phyloP scores from a whole-genome alignment of 2,329 filamentous ascomycete genomes.

The Fusarium sp. region DNA sequence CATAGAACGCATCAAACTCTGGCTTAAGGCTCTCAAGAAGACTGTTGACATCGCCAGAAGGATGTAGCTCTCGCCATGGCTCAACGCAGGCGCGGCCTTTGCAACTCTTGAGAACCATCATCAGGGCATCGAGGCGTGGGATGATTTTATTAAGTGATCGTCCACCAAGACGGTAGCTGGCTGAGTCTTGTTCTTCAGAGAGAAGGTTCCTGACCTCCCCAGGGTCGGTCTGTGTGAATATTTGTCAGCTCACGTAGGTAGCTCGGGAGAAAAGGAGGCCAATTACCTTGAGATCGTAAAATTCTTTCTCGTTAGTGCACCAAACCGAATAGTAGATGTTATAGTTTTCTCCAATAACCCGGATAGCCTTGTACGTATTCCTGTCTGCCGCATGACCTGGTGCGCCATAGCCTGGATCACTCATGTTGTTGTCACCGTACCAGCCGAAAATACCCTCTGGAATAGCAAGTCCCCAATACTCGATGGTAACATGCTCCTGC shows the following conservation, averaged over 20 bases:
- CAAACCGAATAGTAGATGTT: not conserved
- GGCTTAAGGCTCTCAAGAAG: not conserved
- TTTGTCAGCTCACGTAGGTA: not conserved
- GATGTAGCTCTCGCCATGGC: not conserved
- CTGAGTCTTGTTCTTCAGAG: not conserved
- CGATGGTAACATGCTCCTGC: not conserved
- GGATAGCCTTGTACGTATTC: not conserved
- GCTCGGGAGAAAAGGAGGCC: not conserved
- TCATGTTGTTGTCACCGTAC: not conserved
- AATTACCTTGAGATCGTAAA: not conserved
- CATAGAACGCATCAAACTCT: not conserved
- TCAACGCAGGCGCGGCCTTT: not conserved
- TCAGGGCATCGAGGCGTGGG: not conserved
- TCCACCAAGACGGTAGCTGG: not conserved
- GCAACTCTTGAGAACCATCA: constrained; percentile 1
- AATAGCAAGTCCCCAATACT: not conserved
- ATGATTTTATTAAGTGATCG: not conserved
- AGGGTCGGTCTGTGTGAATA: not conserved
- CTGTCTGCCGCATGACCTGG: not conserved
- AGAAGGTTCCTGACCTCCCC: not conserved
- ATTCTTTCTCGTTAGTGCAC: not conserved
- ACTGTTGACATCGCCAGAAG: not conserved
- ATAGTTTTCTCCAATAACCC: not conserved
- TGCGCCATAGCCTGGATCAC: not conserved
- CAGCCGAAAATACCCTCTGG: not conserved